Conservation (phyloP, 306 rosid genomes). For the Acacia melanoxylon region DNA sequence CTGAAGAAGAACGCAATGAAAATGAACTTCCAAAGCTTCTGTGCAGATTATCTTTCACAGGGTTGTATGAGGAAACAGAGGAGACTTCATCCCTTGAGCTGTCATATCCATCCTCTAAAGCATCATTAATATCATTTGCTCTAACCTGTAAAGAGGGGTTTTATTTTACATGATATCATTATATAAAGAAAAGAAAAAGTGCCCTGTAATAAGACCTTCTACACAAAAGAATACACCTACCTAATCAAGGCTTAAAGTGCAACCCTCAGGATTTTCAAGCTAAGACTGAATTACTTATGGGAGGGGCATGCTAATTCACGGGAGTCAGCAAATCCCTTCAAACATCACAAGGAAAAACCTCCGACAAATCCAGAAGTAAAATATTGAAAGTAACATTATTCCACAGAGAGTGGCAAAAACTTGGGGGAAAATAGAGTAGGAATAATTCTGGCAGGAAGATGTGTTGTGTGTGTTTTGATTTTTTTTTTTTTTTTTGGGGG, state of each 20-base stretch:
- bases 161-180: slow-evolving; percentile 25
- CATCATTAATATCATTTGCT: slow-evolving; percentile 81
- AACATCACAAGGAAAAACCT: neutral
- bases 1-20: slow-evolving; percentile 77
- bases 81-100: slow-evolving; percentile 94
- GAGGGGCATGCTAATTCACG: neutral
- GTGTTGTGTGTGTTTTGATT: too few species aligned
- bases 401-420: neutral
- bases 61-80: slow-evolving; percentile 93
- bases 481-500: too few species aligned
- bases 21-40: slow-evolving; percentile 83
- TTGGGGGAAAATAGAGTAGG: neutral
- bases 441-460: neutral
- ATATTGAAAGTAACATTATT: neutral
- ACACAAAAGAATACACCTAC: slow-evolving; percentile 16
- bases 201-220: slow-evolving; percentile 1
- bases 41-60: slow-evolving; percentile 60
- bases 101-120: slow-evolving; percentile 85
- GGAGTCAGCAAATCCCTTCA: neutral
- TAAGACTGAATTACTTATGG: slow-evolving; percentile 6
- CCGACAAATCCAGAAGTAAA: neutral
- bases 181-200: slow-evolving; percentile 19
- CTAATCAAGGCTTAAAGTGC: slow-evolving; percentile 9
- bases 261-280: slow-evolving; percentile 17
- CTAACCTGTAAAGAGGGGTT: slow-evolving; percentile 64